Percentiles rank a stretch among this genome's conserved stretches.
Evolutionary conservation across 2,329 filamentous ascomycete species (phyloP).

Genomic region (Fusarium decemcellulare): DNA sequence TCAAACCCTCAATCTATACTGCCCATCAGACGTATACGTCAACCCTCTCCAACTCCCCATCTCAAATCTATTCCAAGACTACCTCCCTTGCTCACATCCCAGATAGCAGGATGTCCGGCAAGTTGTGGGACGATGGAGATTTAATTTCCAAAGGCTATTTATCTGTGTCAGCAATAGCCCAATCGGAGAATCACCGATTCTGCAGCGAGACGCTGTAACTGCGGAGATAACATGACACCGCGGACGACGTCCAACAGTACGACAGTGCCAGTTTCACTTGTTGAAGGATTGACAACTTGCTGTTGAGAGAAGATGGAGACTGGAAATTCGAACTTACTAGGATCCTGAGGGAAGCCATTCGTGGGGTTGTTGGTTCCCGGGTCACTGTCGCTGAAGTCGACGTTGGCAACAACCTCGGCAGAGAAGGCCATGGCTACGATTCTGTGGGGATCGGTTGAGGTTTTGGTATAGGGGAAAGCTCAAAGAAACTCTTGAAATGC

Average conservation of each 20-base stretch:
- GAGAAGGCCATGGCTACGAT: slow-evolving; percentile 25
- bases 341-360: slow-evolving; percentile 28
- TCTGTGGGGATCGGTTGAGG: background rate
- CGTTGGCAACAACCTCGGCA: slow-evolving; percentile 2
- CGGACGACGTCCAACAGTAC: slow-evolving; percentile 13
- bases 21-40: background rate
- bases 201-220: slow-evolving; percentile 17
- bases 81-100: background rate
- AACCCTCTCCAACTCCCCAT: background rate
- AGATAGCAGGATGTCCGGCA: background rate
- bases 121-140: background rate
- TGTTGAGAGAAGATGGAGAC: background rate
- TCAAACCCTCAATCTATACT: background rate
- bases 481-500: too few relatives aligned
- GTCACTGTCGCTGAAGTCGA: slow-evolving; percentile 11
- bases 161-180: slow-evolving; percentile 16
- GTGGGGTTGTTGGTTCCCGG: slow-evolving; percentile 20
- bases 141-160: slow-evolving; percentile 26
- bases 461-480: background rate
- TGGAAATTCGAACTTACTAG: slow-evolving; percentile 11
- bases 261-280: background rate
- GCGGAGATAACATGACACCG: slow-evolving; percentile 28
- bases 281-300: background rate
- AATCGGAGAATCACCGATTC: slow-evolving; percentile 17
- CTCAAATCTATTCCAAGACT: background rate